Base-by-base conservation (phyloP, 176 grass and related monocot species). In the Aechmea fasciata region DNA sequence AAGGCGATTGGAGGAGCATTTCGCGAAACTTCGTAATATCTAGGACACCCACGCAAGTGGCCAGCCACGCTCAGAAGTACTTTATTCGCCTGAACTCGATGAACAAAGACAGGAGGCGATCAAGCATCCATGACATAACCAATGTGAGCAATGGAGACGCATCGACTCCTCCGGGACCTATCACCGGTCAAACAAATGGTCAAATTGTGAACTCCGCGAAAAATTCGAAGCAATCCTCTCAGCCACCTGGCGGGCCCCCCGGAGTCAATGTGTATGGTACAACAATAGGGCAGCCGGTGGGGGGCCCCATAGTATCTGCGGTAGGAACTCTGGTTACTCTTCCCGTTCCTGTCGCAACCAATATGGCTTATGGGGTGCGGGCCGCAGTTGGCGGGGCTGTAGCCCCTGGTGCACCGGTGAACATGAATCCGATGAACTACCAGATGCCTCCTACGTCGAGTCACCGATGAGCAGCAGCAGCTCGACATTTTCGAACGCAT, bases 1-100 rank as follows among this genome's bases (percentile, higher is more conserved):
- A 97, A 78, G 93, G 93, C 79, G 93, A 97, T 10, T 97, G 93
- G 93, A 73, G 93, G 54, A 97, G 93, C 65, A 97, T 97, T 70
- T 97, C 93, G 28, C 82, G 93, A 1, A 97, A 97, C 84, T 97
- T 92, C 64, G 89, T 97, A 52, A 97, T 97, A 78, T 97, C 93
- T 26, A 86, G 93, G 73, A 97, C 93, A 5, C 93, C 89, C 1
- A 97, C 93, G 3, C 89, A 97, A 77, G 93, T 97, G 15, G 93
- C 93, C 47, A 97, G 93, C 26, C 93, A 97, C 41, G 93, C 93
- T 0, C 89, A 97, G 79, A 97, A 97, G 63, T 97, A 97, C 63
- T 97, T 97, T 51, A 97, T 90, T 63, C 88, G 93, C 11, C 69
- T 87, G 33, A 97, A 90, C 65, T 97, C 93, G 1, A 85, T 97